Conservation (phyloP, 1,139 yeast species). For the Yamadazyma aaseri region DNA sequence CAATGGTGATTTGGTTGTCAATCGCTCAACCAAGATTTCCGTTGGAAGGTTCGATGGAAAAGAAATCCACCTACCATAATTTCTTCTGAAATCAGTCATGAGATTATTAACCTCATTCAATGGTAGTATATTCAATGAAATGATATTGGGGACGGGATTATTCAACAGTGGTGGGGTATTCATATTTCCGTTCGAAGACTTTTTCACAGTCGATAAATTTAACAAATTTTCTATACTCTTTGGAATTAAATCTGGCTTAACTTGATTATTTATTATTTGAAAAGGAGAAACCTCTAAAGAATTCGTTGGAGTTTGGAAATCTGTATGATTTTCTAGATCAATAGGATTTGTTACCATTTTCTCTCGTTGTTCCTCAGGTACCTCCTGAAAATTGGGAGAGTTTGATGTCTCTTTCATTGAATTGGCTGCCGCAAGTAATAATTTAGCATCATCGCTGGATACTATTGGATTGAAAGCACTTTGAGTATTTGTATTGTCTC, state of each 20-base stretch:
- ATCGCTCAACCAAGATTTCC: conserved; percentile 48
- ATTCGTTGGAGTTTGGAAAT: conserved; percentile 40
- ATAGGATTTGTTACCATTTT: conserved; percentile 14
- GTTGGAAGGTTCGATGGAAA: conserved; percentile 59
- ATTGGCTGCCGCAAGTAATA: conserved; percentile 28
- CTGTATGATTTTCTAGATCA: conserved; percentile 20
- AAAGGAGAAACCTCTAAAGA: conserved; percentile 53
- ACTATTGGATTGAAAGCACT: conserved; percentile 6
- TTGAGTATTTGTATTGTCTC: conserved; percentile 4
- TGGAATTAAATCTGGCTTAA: conserved; percentile 30
- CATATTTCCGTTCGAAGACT: not conserved
- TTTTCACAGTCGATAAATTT: conserved; percentile 19
- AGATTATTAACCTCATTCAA: conserved; percentile 49
- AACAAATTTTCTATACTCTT: conserved; percentile 44
- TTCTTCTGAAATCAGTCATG: conserved; percentile 57
- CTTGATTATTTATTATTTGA: conserved; percentile 39
- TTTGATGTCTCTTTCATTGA: conserved; percentile 19
- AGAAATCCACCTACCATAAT: conserved; percentile 78
- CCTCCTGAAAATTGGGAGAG: conserved; percentile 2
- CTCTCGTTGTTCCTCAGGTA: conserved; percentile 10
- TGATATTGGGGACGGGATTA: conserved; percentile 11
- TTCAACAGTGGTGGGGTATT: not conserved
- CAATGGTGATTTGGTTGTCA: conserved; percentile 57
- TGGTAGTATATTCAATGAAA: conserved; percentile 50
- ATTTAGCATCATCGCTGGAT: conserved; percentile 23